Percentiles rank a stretch among this genome's conserved stretches.
phyloP scores from a whole-genome alignment of 129 eudicot species.

The Flaveria trinervia region DNA sequence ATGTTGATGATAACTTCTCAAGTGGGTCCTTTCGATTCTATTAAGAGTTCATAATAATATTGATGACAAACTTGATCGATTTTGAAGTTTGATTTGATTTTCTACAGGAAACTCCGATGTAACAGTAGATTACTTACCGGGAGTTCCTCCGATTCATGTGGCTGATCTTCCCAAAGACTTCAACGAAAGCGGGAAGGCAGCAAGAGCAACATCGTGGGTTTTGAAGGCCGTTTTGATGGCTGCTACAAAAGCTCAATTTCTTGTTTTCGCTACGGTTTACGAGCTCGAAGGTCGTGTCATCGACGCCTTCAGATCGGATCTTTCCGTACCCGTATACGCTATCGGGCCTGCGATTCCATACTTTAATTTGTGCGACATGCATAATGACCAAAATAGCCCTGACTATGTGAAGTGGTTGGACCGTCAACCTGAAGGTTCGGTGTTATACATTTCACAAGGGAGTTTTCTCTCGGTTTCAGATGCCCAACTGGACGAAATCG shows the following conservation, averaged over 20 bases:
- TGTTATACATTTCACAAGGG: constrained; percentile 65
- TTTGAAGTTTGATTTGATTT: not conserved
- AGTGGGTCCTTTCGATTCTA: constrained; percentile 17
- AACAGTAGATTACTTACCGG: constrained; percentile 53
- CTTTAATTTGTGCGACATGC: constrained; percentile 1
- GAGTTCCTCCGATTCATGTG: constrained; percentile 49
- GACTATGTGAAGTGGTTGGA: constrained; percentile 54
- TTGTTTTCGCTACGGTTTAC: constrained; percentile 40
- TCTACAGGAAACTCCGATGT: constrained; percentile 46
- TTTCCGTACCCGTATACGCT: constrained; percentile 45
- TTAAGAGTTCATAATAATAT: too few species aligned
- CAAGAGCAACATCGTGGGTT: constrained; percentile 17
- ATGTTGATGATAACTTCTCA: constrained; percentile 36
- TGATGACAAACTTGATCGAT: too few species aligned
- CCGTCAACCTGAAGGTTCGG: constrained; percentile 46
- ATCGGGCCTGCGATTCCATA: constrained; percentile 67
- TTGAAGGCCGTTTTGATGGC: constrained; percentile 26
- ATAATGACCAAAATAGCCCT: constrained; percentile 28
- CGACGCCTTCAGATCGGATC: constrained; percentile 34
- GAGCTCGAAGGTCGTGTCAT: constrained; percentile 58
- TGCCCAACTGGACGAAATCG: constrained; percentile 57
- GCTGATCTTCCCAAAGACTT: constrained; percentile 47
- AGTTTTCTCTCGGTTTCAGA: constrained; percentile 60
- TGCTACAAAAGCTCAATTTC: constrained; percentile 41
- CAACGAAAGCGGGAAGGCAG: constrained; percentile 23